These are phyloP conservation scores for Cutaneotrichosporon daszewskae DNA, from an alignment of 1,284 basidiomycete genomes.

Conservation along the genomic window DNA sequence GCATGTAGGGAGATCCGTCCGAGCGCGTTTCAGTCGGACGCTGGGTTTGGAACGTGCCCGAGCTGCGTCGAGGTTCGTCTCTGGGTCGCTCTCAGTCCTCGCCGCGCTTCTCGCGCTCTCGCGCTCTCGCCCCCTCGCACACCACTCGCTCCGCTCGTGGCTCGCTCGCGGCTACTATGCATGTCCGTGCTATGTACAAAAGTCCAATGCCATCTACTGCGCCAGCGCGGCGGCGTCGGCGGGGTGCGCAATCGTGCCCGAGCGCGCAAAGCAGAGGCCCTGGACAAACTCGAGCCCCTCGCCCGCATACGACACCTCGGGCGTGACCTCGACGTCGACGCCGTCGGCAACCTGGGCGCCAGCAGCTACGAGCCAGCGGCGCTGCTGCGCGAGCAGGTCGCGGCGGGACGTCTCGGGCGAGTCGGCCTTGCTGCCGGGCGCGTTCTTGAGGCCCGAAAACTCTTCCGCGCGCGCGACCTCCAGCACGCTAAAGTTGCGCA, in stretches of 20 bases:
- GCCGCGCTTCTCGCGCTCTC: too few relatives aligned
- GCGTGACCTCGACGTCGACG: constrained; percentile 84
- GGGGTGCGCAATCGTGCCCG: constrained; percentile 35
- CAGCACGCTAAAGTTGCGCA: constrained; percentile 73
- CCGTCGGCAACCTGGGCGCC: constrained; percentile 61
- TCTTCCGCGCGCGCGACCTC: constrained; percentile 85
- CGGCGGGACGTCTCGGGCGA: constrained; percentile 82
- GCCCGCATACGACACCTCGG: constrained; percentile 80
- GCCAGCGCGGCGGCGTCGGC: constrained; percentile 16
- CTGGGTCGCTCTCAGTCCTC: too few relatives aligned
- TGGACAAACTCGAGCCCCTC: constrained; percentile 78
- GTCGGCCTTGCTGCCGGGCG: constrained; percentile 88
- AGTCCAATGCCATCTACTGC: too few relatives aligned
- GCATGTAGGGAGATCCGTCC: too few relatives aligned
- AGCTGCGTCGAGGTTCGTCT: too few relatives aligned
- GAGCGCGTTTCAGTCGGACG: too few relatives aligned
- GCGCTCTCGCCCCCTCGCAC: too few relatives aligned
- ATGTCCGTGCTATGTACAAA: too few relatives aligned
- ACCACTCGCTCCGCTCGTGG: too few relatives aligned
- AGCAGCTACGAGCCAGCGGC: constrained; percentile 70
- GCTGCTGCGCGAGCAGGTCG: constrained; percentile 87
- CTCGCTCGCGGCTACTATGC: too few relatives aligned
- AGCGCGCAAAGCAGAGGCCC: constrained; percentile 67
- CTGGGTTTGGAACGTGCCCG: too few relatives aligned
- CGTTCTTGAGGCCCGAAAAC: constrained; percentile 97